Conservation (phyloP, 106 monocot species). For the Apostasia shenzhenica region DNA sequence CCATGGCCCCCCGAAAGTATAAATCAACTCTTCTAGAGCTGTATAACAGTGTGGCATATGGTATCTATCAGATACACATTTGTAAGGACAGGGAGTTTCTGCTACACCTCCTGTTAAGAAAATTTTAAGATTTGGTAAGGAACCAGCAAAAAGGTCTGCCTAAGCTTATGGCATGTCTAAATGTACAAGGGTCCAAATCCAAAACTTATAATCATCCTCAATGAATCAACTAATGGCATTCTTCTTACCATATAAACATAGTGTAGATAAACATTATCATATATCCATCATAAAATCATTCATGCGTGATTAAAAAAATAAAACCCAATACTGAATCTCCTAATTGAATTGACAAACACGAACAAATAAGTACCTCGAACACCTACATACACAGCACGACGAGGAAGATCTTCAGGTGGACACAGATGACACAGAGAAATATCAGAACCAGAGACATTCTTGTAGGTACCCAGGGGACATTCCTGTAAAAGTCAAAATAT, state of each 20-base stretch:
- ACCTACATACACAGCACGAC: constrained; percentile 61
- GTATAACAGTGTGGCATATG: constrained; percentile 99
- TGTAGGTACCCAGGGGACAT: constrained; percentile 88
- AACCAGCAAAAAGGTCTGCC: background rate
- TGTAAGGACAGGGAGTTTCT: constrained; percentile 81
- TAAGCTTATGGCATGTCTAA: too few relatives aligned
- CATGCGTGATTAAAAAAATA: too few relatives aligned
- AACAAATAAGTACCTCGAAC: constrained; percentile 56
- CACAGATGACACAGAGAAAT: constrained; percentile 59
- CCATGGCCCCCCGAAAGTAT: constrained; percentile 99
- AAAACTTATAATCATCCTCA: too few relatives aligned
- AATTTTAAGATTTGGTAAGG: too few relatives aligned
- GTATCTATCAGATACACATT: constrained; percentile 86
- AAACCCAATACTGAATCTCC: too few relatives aligned
- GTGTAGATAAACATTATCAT: too few relatives aligned
- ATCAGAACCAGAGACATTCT: constrained; percentile 92
- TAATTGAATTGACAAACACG: too few relatives aligned
- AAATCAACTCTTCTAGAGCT: constrained; percentile 90
- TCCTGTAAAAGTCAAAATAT: constrained; percentile 45
- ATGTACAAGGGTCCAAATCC: too few relatives aligned
- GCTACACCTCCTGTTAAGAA: constrained; percentile 73
- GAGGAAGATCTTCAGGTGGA: constrained; percentile 72
- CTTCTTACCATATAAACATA: too few relatives aligned
- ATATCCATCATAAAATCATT: too few relatives aligned
- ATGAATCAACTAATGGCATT: too few relatives aligned